Evolutionary conservation across 257 asterid genomes (phyloP).

Genomic region (Prunella vulgaris): DNA sequence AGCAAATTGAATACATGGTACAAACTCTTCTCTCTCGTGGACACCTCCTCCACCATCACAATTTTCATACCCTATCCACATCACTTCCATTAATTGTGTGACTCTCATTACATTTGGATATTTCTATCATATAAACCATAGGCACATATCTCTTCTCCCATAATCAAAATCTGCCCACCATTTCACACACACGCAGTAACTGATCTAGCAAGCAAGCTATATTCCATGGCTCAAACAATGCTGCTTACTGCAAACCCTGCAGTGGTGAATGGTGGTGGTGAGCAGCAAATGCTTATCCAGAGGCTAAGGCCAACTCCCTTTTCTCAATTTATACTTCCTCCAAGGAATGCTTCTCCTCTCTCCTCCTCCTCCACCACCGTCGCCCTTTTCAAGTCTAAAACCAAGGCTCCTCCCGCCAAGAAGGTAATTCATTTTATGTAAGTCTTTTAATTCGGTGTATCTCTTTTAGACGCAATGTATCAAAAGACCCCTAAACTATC

Average conservation of each 20-base stretch:
- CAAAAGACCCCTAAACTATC: too few relatives aligned
- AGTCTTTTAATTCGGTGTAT: too few relatives aligned
- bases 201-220: neutral
- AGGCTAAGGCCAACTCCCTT: conserved; percentile 46
- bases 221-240: conserved; percentile 54
- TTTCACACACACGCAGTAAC: neutral
- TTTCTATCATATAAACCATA: neutral
- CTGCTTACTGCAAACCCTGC: conserved; percentile 54
- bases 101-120: conserved; percentile 18
- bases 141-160: too few relatives aligned
- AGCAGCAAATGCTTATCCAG: conserved; percentile 39
- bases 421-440: conserved; percentile 27
- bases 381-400: conserved; percentile 66
- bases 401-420: conserved; percentile 71
- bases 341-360: conserved; percentile 27
- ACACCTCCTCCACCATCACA: conserved; percentile 20
- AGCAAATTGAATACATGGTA: neutral
- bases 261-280: conserved; percentile 32
- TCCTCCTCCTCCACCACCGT: conserved; percentile 31
- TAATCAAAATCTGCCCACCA: neutral
- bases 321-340: conserved; percentile 40
- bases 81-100: conserved; percentile 28
- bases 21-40: conserved; percentile 25
- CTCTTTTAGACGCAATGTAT: too few relatives aligned
- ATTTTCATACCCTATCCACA: conserved; percentile 31